Evolutionary conservation across 2,329 filamentous ascomycete species (phyloP), one percentile per base, ranked within the genome.

Genomic region (Calonectria honghensis): DNA sequence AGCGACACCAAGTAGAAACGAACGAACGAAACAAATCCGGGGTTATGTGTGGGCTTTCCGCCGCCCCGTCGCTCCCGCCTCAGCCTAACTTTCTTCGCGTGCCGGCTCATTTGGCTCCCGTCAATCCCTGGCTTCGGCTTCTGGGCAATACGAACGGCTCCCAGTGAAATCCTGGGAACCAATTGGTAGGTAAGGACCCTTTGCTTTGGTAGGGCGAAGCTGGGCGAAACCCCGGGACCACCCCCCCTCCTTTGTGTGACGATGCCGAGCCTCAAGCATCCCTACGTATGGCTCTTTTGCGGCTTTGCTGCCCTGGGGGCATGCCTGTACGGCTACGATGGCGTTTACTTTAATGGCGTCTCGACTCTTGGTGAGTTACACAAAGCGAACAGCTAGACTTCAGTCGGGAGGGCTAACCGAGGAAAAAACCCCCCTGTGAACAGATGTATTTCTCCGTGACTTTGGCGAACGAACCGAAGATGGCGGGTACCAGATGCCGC

Each of bases 261-360:
- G 2, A 81, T 79, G 79, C n/a, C 48, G 41, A 72, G 64, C 66
- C 74, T 84, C 65, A 77, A 80, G 37, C 79, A 85, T 72, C 84
- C 83, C 5, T 84, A 78, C 31, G 64, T 77, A 37, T 80, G 79
- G 79, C 77, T 81, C 20, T 85, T 82, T 54, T 84, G 84, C 75
- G 81, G 79, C 74, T 85, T 85, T 51, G 84, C 84, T 10, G 78
- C 83, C 7, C 77, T 86, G 0, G 84, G 84, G 32, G 84, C 84
- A 10, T 85, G 83, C 59, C 73, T 85, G 14, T 85, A 85, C 57
- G 84, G 84, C 3, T 85, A 85, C 54, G 84, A 84, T 39, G 81
- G 83, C 11, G 83, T 85, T 3, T 85, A 84, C 76, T 85, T 84
- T 73, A 84, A 82, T 24, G 84, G 84, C 6, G 81, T 84, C 24